Base-by-base conservation (phyloP, 805 yeast species). In the Yarrowia sp. region DNA sequence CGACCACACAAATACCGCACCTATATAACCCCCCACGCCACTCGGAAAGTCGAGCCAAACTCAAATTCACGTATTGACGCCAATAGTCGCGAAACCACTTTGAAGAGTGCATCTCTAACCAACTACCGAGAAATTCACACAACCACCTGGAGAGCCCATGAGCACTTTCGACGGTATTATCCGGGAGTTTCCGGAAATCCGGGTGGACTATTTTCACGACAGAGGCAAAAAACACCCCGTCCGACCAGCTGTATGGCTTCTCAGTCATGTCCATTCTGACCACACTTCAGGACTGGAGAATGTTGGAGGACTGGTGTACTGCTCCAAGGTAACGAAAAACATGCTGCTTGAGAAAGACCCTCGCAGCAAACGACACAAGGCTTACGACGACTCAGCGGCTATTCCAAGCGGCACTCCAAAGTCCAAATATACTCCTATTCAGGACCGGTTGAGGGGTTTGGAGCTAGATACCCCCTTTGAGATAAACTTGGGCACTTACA, bases 181-280 rank as follows among this genome's bases (percentile, higher is more conserved):
- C 42, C 42, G 51, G 35, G 64, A 58, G 35, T 58, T 43, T 44
- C 64, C 64, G 51, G 64, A 58, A 36, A 43, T 58, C 35, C 42
- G 42, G 51, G 64, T 58, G 50, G 64, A 58, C 51, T 32, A 58
- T 22, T 58, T 58, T 35, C 36, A 58, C 64, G 18, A 58, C 51
- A 17, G 50, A 17, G 63, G 51, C 64, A 55, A 41, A 17, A 39
- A 41, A 55, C 61, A 55, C 17, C 45, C 45, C 15, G 61, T 41
- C 1, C 22, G 47, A 13, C 61, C 61, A 1, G 31, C 38, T 15
- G 47, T 55, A 31, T 55, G 61, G 61, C 64, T 58, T 5, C 51
- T 58, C 9, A 43, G 51, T 10, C 64, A 58, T 43, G 64, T 44
- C 28, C 64, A 58, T 13, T 14, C 64, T 1, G 64, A 58, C 51